Percentiles rank a stretch among this genome's conserved stretches.
These are phyloP conservation scores for Erythrophleum fordii DNA, from an alignment of 306 rosid species.

Conservation along the genomic window DNA sequence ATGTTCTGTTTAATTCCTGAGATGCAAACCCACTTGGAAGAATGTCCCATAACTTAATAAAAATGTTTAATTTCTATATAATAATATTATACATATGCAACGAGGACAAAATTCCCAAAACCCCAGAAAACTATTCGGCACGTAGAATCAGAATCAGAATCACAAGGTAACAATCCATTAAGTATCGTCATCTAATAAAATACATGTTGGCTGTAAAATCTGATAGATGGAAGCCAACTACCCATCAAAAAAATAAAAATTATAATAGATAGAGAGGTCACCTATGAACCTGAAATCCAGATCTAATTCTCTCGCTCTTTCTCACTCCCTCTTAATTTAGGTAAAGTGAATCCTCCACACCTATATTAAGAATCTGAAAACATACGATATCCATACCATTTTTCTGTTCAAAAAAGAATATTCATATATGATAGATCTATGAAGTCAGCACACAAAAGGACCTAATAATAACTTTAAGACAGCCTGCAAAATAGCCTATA, in stretches of 20 bases:
- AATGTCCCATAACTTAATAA: constrained; percentile 23
- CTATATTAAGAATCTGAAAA: constrained; percentile 45
- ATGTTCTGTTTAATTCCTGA: constrained; percentile 33
- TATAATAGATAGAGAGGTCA: neutral
- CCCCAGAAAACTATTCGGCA: constrained; percentile 6
- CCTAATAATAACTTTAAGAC: constrained; percentile 24
- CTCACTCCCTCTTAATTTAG: constrained; percentile 19
- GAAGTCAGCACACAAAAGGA: constrained; percentile 40
- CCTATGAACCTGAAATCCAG: neutral
- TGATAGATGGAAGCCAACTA: neutral
- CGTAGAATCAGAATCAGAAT: constrained; percentile 22
- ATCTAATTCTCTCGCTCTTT: neutral
- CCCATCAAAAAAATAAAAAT: neutral
- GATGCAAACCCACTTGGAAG: constrained; percentile 45
- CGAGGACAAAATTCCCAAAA: constrained; percentile 32
- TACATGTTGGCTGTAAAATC: neutral
- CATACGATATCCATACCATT: constrained; percentile 39
- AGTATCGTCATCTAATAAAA: neutral
- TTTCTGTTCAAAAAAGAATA: constrained; percentile 44
- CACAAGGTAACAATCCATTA: constrained; percentile 12
- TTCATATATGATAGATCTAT: constrained; percentile 52
- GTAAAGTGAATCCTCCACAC: constrained; percentile 31
- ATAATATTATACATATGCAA: neutral
- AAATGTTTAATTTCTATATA: neutral
- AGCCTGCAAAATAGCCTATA: constrained; percentile 29